Base-by-base conservation (phyloP, 1,284 basidiomycete genomes). In the Leccinum pachyderme region DNA sequence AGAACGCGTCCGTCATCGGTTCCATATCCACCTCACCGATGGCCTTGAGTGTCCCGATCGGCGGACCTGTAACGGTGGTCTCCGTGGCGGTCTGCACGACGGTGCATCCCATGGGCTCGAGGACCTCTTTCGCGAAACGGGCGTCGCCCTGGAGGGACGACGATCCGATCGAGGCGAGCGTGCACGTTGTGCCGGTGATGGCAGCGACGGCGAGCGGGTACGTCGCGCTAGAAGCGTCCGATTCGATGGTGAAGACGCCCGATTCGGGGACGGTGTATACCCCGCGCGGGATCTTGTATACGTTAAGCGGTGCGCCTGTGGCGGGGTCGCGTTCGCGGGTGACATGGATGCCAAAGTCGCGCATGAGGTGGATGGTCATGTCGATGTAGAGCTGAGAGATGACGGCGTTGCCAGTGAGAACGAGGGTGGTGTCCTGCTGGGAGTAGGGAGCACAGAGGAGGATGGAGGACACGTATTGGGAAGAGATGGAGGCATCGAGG, bases 311-410 rank as follows among this genome's bases (percentile, higher is more conserved):
- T 52, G 82, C 81, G 22, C 92, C 89, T 0, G 79, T 83, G 25
- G 71, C 70, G 0, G 80, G 64, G 61, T 91, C 91, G n/a, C 67
- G 70, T 56, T 91, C 80, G 49, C 95, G 84, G 47, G 78, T 75
- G 50, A 96, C 95, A 7, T 80, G 68, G 62, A 98, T 79, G 22
- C 95, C 96, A 70, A 99, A 99, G n/a, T 89, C 83, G 56, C 80
- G 79, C 97, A 99, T 99, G 89, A 99, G 97, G 7, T 94, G 87
- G 62, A 98, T 90, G 5, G 97, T 99, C 95, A 99, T 98, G 76
- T 99, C 95, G 73, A 99, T 99, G 78, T 99, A 99, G 3, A 95
- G 95, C 75, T 98, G 96, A 18, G 94, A 97, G 73, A 99, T 98
- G 69, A 99, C 97, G 1, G 65, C 66, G 5, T 68, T 66, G 2